phyloP scores from a whole-genome alignment of 768 basidiomycete species.

The Suillus bovinus region DNA sequence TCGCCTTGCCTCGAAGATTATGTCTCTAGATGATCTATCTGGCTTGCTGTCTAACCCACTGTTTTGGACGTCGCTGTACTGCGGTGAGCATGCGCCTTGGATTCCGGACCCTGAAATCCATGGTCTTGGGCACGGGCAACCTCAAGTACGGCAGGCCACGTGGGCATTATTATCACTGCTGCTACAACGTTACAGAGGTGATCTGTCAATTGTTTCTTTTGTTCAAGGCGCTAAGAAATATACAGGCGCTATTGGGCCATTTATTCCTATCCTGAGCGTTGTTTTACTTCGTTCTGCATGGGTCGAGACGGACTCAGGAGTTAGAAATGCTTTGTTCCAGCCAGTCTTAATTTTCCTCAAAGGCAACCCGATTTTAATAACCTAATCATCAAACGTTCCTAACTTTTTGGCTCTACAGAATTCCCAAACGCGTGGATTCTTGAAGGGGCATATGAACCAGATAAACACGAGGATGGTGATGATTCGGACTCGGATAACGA shows the following conservation, averaged over 20 bases:
- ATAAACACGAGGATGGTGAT: slow-evolving; percentile 31
- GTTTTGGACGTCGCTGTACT: slow-evolving; percentile 62
- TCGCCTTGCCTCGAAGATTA: slow-evolving; percentile 4
- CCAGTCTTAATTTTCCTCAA: slow-evolving; percentile 71
- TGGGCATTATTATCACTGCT: slow-evolving; percentile 59
- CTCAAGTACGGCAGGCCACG: slow-evolving; percentile 67
- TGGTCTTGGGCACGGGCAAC: slow-evolving; percentile 64
- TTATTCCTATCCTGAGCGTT: slow-evolving; percentile 51
- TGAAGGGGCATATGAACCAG: slow-evolving; percentile 28
- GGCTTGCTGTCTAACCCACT: slow-evolving; percentile 48
- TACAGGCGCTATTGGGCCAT: slow-evolving; percentile 22
- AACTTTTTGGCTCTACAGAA: slow-evolving; percentile 39
- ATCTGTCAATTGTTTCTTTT: neutral
- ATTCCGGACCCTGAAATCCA: slow-evolving; percentile 32
- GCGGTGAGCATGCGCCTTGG: slow-evolving; percentile 43
- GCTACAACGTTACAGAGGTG: slow-evolving; percentile 48
- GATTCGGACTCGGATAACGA: slow-evolving; percentile 32
- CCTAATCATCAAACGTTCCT: neutral
- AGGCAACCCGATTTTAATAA: slow-evolving; percentile 41
- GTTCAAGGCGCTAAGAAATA: slow-evolving; percentile 15
- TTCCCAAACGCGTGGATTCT: slow-evolving; percentile 67
- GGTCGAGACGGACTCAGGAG: slow-evolving; percentile 68
- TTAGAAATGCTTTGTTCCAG: slow-evolving; percentile 68
- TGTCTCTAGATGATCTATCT: slow-evolving; percentile 30
- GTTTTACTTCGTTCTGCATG: slow-evolving; percentile 68